Evolutionary conservation across 306 rosid species (phyloP), one percentile per base, ranked within the genome.

Genomic region (cucumber (Cucumis sativus)): DNA sequence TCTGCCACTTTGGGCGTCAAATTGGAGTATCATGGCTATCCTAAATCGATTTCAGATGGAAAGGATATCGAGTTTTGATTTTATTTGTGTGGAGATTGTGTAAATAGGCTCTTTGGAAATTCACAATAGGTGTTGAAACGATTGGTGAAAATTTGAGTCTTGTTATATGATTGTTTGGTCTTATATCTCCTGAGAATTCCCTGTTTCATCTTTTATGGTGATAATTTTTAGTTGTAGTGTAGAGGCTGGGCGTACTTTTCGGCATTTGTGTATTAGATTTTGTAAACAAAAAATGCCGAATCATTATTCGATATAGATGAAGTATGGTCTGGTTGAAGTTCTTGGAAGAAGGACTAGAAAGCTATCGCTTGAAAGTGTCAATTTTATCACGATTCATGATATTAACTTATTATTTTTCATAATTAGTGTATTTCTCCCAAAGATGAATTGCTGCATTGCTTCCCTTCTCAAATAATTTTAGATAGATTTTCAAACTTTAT

Each of bases 1-100:
- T 89, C 80, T 80, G 88, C 91, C 37, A 87, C 90, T 1, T 74
- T 92, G 84, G 93, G 86, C 28, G 88, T 88, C 80, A 95, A 84
- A 85, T 85, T 89, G 81, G 90, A 88, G 77, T 88, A 89, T 30
- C 59, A 76, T 47, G 97, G 91, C 49, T 87, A 88, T 66, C 93
- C 90, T 0, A 88, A 81, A 70, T 74, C 85, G 7, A 73, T 84
- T 56, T 56, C 80, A 0, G 90, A 86, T 43, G 81, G 87, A 39
- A 80, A 74, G 33, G 83, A 85, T 79, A 63, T 77, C 43, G 83
- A 82, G 57, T 91, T 86, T 87, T 92, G 80, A 83, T 51, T 39
- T 76, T 37, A 41, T 17, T 74, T 45, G 60, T 52, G 73, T 75
- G 47, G 64, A 20, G 64, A 40, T 49, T 33, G 17, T n/a, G 61